Evolutionary conservation across 2,329 filamentous ascomycete genomes (phyloP).

Genomic region (Sodiomyces alkalinus): DNA sequence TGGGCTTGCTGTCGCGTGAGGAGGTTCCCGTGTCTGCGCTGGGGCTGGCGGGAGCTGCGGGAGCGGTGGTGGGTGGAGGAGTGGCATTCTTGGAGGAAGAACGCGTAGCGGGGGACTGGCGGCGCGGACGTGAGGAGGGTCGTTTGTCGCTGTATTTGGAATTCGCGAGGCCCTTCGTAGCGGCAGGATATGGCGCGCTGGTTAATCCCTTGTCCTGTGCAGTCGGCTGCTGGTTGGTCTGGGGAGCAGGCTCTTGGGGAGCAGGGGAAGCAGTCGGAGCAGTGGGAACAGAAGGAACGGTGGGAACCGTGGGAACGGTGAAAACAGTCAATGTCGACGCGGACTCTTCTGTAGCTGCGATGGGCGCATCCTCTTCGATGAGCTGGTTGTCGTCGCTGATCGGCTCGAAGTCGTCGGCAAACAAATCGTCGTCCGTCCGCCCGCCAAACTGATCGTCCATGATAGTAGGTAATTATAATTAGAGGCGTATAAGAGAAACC

Average conservation of each 20-base stretch:
- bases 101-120: not conserved
- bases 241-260: no score
- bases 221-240: slow-evolving; percentile 7
- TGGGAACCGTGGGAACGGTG: no score
- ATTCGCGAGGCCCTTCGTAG: slow-evolving; percentile 4
- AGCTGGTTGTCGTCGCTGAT: slow-evolving; percentile 3
- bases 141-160: slow-evolving; percentile 2
- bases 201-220: no score
- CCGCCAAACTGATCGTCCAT: slow-evolving; percentile 49
- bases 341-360: no score
- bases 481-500: no score
- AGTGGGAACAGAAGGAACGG: no score
- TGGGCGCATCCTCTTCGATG: no score
- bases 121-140: not conserved
- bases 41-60: slow-evolving; percentile 1
- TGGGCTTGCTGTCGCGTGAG: slow-evolving; percentile 3
- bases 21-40: slow-evolving; percentile 4
- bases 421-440: slow-evolving; percentile 46
- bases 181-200: slow-evolving; percentile 8
- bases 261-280: slow-evolving; percentile 6
- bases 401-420: slow-evolving; percentile 47
- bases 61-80: slow-evolving; percentile 1
- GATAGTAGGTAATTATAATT: no score
- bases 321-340: no score
- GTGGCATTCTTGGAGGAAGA: not conserved